A percentile compares a stretch with the other conserved stretches of the same genome.
Evolutionary conservation across 2,329 filamentous ascomycete genomes (phyloP).

Genomic region (Myotisia sp.): DNA sequence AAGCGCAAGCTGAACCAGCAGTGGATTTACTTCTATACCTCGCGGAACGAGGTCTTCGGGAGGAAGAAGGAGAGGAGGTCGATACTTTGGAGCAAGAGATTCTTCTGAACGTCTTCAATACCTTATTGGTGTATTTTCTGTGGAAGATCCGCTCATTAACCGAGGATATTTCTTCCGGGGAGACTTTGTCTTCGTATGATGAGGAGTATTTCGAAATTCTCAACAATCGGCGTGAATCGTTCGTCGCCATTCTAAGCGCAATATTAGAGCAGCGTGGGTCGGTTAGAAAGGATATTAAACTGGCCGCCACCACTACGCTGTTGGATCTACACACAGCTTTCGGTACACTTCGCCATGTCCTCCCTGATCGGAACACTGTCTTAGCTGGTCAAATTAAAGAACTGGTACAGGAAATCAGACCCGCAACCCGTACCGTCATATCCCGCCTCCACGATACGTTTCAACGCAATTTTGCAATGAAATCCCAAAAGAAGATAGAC

Average conservation of each 20-base stretch:
- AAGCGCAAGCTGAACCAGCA: slow-evolving; percentile 27
- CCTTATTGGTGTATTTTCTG: slow-evolving; percentile 80
- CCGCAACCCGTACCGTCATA: slow-evolving; percentile 50
- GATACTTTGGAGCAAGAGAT: slow-evolving; percentile 69
- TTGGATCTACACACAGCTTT: slow-evolving; percentile 76
- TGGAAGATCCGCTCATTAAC: slow-evolving; percentile 63
- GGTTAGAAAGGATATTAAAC: slow-evolving; percentile 62
- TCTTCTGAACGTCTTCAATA: slow-evolving; percentile 59
- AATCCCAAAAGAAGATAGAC: slow-evolving; percentile 34
- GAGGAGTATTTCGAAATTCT: slow-evolving; percentile 53
- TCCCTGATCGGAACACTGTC: slow-evolving; percentile 26
- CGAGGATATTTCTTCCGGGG: slow-evolving; percentile 38
- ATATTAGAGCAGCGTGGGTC: slow-evolving; percentile 37
- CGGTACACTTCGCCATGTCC: slow-evolving; percentile 49
- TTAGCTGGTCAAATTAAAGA: slow-evolving; percentile 43
- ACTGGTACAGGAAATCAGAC: slow-evolving; percentile 55
- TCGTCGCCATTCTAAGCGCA: slow-evolving; percentile 34
- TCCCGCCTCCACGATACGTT: slow-evolving; percentile 62
- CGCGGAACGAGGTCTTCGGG: slow-evolving; percentile 56
- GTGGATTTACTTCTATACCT: slow-evolving; percentile 58
- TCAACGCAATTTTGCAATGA: slow-evolving; percentile 66
- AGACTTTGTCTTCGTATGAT: slow-evolving; percentile 40
- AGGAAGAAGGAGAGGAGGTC: slow-evolving; percentile 48
- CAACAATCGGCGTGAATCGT: slow-evolving; percentile 45
- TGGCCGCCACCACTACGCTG: slow-evolving; percentile 59